Evolutionary conservation across 768 basidiomycete species (phyloP).

Genomic region (Cystofilobasidium macerans): DNA sequence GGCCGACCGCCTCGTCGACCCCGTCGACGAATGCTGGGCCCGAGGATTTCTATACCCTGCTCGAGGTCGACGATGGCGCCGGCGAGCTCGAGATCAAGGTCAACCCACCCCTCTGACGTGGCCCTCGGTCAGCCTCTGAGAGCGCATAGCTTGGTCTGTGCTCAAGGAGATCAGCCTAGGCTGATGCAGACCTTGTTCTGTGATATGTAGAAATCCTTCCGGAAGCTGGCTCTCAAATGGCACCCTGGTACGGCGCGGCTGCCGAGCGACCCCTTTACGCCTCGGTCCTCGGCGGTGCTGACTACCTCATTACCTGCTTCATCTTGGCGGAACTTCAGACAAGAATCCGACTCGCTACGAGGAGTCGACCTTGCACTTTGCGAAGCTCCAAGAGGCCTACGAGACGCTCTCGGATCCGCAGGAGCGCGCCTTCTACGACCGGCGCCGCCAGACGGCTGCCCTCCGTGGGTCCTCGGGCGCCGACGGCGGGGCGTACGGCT

Average conservation of each 20-base stretch:
- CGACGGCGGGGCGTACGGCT: slow-evolving; percentile 49
- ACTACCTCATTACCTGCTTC: slow-evolving; percentile 28
- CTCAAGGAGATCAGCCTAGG: too few species aligned
- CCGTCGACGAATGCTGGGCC: background rate
- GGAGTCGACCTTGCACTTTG: slow-evolving; percentile 75
- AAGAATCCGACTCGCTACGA: slow-evolving; percentile 73
- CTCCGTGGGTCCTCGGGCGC: slow-evolving; percentile 64
- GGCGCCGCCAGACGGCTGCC: slow-evolving; percentile 50
- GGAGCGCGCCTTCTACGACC: slow-evolving; percentile 98
- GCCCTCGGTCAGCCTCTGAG: background rate
- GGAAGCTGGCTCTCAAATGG: slow-evolving; percentile 69
- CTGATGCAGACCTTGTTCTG: too few species aligned
- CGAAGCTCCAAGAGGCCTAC: slow-evolving; percentile 84
- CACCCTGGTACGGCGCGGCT: slow-evolving; percentile 57
- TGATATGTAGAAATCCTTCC: slow-evolving; percentile 56
- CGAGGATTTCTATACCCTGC: slow-evolving; percentile 21
- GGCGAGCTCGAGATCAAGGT: slow-evolving; percentile 81
- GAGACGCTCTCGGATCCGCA: slow-evolving; percentile 50
- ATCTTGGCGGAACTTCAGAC: slow-evolving; percentile 38
- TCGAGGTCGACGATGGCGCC: slow-evolving; percentile 49
- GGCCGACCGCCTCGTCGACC: background rate
- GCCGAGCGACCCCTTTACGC: slow-evolving; percentile 9
- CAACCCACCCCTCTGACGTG: too few species aligned
- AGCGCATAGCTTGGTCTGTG: background rate
- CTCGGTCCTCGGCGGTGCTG: slow-evolving; percentile 27